Evolutionary conservation across 2,329 filamentous ascomycete species (phyloP), one percentile per base, ranked within the genome.

Genomic region (Fusarium sp.): DNA sequence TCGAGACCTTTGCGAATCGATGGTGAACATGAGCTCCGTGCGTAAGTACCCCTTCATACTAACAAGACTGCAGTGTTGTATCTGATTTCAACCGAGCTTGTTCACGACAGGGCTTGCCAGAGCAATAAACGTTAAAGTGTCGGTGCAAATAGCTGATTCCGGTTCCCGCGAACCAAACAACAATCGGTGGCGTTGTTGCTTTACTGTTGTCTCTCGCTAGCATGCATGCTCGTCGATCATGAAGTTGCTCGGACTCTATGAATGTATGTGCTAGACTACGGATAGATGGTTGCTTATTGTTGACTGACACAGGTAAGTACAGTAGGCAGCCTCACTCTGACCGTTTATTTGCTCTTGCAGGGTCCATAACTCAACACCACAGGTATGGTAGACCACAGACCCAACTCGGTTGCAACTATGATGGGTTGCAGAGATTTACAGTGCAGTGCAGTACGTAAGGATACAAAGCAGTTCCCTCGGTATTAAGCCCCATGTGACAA

Each of bases 401-500:
- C 50, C 24, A 24, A 43, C 50, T 53, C 15, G 32, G 32, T 42
- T 22, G 34, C 30, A 25, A 25, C 34, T 9, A 43, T 40, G 27
- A 16, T 25, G 42, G 32, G 32, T 27, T 42, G 34, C 34, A 53
- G 24, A 53, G 42, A 38, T n/a, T 29, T 29, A 24, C 18, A 38
- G 18, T 38, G 34, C 34, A 38, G 20, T 46, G 34, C 34, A 38
- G 20, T 46, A 20, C n/a, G 46, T 22, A 20, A 16, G 14, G 27
- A 32, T 32, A 30, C 25, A 49, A 15, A 53, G 18, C 34, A 53
- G 34, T 53, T 38, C 38, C 25, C 34, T 43, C 50, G 32, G 49
- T 53, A 43, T 53, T 53, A 20, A 53, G 50, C 50, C 38, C 50
- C 50, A 49, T 42, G 49, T 52, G 49, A 63, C 61, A 76, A 73